A percentile compares a stretch with the other conserved stretches of the same genome.
Conservation (phyloP, 192 early-diverging fungal species). For the Coemansia sp. region DNA sequence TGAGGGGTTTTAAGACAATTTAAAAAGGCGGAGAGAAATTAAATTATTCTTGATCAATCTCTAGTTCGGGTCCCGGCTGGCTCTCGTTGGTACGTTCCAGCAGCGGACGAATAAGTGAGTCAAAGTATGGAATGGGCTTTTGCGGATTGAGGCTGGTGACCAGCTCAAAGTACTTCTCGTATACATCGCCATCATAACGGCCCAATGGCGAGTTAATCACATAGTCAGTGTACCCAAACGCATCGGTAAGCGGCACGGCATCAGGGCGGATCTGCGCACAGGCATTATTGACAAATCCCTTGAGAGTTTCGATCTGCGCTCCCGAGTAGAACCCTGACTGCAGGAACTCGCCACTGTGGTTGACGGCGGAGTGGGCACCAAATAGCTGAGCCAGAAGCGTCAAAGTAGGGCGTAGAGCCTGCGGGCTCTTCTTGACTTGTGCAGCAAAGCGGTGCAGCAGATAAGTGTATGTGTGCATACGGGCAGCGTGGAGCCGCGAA, state of each 20-base stretch:
- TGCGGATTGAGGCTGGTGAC: constrained; percentile 75
- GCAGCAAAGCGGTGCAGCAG: constrained; percentile 82
- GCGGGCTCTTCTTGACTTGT: constrained; percentile 65
- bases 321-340: constrained; percentile 79
- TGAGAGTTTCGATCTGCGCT: constrained; percentile 68
- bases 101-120: constrained; percentile 72
- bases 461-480: constrained; percentile 83
- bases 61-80: constrained; percentile 62
- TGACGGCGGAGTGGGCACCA: constrained; percentile 76
- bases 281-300: constrained; percentile 60
- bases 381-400: constrained; percentile 74
- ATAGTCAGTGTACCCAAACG: constrained; percentile 87
- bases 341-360: constrained; percentile 82
- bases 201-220: constrained; percentile 88
- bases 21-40: no score
- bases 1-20: neutral
- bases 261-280: constrained; percentile 74
- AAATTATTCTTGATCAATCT: constrained; percentile 57
- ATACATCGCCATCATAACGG: constrained; percentile 80
- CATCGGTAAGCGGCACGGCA: constrained; percentile 80
- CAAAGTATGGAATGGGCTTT: constrained; percentile 75
- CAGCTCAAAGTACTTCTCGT: constrained; percentile 81
- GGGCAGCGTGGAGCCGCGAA: constrained; percentile 75
- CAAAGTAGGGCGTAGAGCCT: constrained; percentile 61
- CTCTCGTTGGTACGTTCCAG: constrained; percentile 59